Base-by-base conservation (phyloP, 441 rosid genomes). In the Sinapis alba region DNA sequence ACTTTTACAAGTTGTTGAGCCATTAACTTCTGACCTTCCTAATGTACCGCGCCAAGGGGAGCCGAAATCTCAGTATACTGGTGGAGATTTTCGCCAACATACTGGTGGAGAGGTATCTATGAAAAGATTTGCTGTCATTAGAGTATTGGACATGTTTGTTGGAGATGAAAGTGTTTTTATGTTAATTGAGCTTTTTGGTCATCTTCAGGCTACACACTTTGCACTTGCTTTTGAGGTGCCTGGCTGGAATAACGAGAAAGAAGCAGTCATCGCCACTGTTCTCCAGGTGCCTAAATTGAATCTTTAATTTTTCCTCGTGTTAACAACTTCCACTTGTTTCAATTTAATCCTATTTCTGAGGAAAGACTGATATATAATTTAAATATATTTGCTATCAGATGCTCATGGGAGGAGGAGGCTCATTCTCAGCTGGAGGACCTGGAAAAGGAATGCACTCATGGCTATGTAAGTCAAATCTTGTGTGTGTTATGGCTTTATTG, bases 161-260 rank as follows among this genome's bases (percentile, higher is more conserved):
- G 57, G 56, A 43, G 36, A n/a, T 54, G 13, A 59, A 32, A 9
- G 24, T 13, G n/a, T 36, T 0, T 36, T 27, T 20, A 43, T 43
- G 24, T 60, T 41, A 11, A 36, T 36, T 36, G 5, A 36, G 43
- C 43, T 3, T 36, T 36, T 36, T 36, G 43, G 43, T 36, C 63
- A 32, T 26, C 45, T 43, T 62, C 82, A 90, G 97, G 65, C 74
- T 60, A 93, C 98, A 65, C 97, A 96, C 81, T 77, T 96, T 76
- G 97, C 94, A 69, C 87, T 96, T 78, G 98, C 97, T 71, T 96
- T 93, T 84, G 98, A 86, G 83, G 86, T 91, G 28, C 91, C 97
- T 11, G 99, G 99, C 78, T 96, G 99, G 99, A 85, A 74, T 68
- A 84, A 83, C 13, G 91, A 89, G 86, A 96, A 87, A 80, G 97